Base-by-base conservation (phyloP, 1,139 yeast species). In the Sporopachydermia cereana region DNA sequence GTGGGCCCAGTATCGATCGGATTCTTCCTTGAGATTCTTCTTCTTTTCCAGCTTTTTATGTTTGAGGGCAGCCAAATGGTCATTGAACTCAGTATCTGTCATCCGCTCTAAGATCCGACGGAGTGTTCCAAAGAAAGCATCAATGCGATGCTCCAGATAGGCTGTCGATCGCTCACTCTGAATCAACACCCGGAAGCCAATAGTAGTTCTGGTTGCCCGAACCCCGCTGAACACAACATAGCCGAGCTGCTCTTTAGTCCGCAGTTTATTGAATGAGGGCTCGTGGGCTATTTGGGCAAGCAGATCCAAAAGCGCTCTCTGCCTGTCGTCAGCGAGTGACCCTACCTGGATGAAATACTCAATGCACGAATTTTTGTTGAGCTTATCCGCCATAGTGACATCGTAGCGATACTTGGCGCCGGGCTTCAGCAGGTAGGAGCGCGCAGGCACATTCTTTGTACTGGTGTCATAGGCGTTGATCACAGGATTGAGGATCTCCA, bases 221-320 rank as follows among this genome's bases (percentile, higher is more conserved):
- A 74, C 64, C 1, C 94, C 84, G 34, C 93, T 79, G 59, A 85
- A 86, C 0, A 91, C 98, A 49, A 91, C 88, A 57, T 84, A 84
- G 1, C 95, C 95, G 31, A 84, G 69, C 59, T 91, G 97, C 62
- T 91, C 98, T 55, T 85, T 81, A 2, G 98, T 91, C 61, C 98
- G 74, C 47, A 91, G 71, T 52, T 84, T 85, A 59, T 85, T 81
- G 61, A 91, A 91, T 46, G 89, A 84, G 1, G 96, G 96, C 58
- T 89, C 97, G 50, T 75, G 77, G 44, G 83, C 68, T 50, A 88
- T 71, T 47, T 84, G 88, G 0, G 82, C 74, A 44, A 86, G 62
- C 45, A 91, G 64, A 45, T 83, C 88, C 18, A 82, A 69, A 45
- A 76, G 58, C 0, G 86, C 72, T 41, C 69, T 59, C 18, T 57